Conservation (phyloP, 2,329 filamentous ascomycete genomes). For the Hypoxylon sp. region DNA sequence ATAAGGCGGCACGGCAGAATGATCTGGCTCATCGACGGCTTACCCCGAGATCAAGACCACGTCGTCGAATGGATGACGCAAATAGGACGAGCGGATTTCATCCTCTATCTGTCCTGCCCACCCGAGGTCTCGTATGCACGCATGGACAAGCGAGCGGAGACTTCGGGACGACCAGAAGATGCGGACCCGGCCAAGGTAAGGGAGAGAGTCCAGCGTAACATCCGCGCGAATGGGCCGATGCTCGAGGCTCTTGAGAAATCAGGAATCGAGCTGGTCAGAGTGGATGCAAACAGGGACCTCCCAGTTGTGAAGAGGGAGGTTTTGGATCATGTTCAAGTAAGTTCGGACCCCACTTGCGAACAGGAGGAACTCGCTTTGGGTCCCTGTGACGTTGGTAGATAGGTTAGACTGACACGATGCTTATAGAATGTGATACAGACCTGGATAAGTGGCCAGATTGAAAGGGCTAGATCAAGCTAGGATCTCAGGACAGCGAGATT, state of each 20-base stretch:
- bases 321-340: conserved; percentile 22
- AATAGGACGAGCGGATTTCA: conserved; percentile 20
- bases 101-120: conserved; percentile 27
- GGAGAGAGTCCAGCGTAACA: conserved; percentile 27
- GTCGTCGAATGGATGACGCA: conserved; percentile 24
- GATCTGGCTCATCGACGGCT: conserved; percentile 38
- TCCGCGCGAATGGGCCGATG: conserved; percentile 15
- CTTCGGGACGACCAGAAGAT: conserved; percentile 34
- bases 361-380: no score
- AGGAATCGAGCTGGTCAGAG: conserved; percentile 13
- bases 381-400: no score
- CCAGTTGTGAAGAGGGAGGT: conserved; percentile 29
- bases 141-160: conserved; percentile 22
- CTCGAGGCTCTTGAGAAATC: conserved; percentile 20
- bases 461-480: no score
- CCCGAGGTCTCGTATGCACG: conserved; percentile 19
- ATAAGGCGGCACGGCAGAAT: conserved; percentile 11
- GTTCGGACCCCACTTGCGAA: no score
- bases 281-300: conserved; percentile 25
- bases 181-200: conserved; percentile 5
- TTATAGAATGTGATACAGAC: neutral
- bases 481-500: no score
- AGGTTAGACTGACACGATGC: neutral
- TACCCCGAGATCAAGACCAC: conserved; percentile 31
- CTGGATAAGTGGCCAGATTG: neutral